Base-by-base conservation (phyloP, 2,329 filamentous ascomycete genomes). In the Pseudocercospora ulei region DNA sequence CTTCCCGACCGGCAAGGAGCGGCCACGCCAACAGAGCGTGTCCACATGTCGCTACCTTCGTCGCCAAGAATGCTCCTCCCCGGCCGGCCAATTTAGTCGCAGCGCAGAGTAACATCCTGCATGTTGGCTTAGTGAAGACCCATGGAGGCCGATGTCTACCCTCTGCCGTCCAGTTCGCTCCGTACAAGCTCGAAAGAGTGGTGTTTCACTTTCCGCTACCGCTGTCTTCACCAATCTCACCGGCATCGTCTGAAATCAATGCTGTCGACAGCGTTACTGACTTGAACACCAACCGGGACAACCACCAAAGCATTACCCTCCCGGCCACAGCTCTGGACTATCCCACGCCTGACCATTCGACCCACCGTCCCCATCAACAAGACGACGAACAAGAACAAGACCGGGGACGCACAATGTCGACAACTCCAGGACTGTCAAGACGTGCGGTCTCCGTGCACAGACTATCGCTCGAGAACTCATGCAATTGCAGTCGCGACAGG, bases 131-230 rank as follows among this genome's bases (percentile, higher is more conserved):
- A 13, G 35, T 35, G 13, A 39, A 43, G 17, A 43, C 40, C 17
- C 40, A 43, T 35, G 40, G 17, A 7, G 30, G 30, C 30, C 38
- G 28, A 26, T 39, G 40, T 23, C 25, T 43, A 17, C 40, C 40
- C 7, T 27, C 28, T 20, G 35, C 34, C 22, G 23, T 43, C 19
- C 24, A 35, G 14, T 43, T 43, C 18, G 30, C 30, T 27, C 40
- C 40, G n/a, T 31, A 27, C 18, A 29, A 39, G 34, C 23, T 43
- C 5, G 40, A 39, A n/a, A 43, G 39, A 9, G 25, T 39, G 13
- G 29, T 43, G 9, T 43, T 38, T 12, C 40, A 43, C 12, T 43
- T 43, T 11, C 40, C 40, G 8, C 19, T 43, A 9, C 40, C 40
- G 6, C 35, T 36, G 4, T 17, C 22, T 12, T 25, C 35, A 3